These are phyloP conservation scores for Petrea volubilis DNA, from an alignment of 257 asterid species.

Conservation along the genomic window DNA sequence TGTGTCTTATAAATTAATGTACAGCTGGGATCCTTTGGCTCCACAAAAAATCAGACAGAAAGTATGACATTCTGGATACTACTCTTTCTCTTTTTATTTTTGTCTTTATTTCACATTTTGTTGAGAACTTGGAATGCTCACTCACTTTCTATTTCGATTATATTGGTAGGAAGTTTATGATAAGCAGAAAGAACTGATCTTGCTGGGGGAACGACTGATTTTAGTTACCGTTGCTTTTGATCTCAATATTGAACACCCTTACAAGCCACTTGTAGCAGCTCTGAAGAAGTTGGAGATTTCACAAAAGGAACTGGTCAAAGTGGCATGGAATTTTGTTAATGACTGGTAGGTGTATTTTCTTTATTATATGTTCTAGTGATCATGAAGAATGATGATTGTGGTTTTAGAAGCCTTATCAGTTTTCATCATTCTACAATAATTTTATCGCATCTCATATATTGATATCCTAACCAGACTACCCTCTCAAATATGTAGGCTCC, in stretches of 20 bases:
- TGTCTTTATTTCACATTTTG: background rate
- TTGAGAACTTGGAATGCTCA: slow-evolving; percentile 11
- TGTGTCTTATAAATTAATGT: slow-evolving; percentile 46
- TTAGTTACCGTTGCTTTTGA: slow-evolving; percentile 61
- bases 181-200: slow-evolving; percentile 46
- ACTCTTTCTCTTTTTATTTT: background rate
- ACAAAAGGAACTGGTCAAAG: slow-evolving; percentile 47
- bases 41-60: slow-evolving; percentile 48
- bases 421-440: background rate
- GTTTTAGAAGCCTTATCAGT: background rate
- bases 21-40: slow-evolving; percentile 63
- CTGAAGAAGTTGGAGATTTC: slow-evolving; percentile 47
- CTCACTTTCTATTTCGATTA: slow-evolving; percentile 14
- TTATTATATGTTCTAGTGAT: background rate
- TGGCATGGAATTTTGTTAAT: slow-evolving; percentile 70
- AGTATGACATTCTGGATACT: slow-evolving; percentile 33
- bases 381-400: background rate
- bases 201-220: slow-evolving; percentile 52
- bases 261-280: slow-evolving; percentile 60
- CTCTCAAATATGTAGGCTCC: slow-evolving; percentile 42
- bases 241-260: slow-evolving; percentile 61
- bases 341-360: slow-evolving; percentile 45
- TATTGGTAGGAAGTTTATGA: slow-evolving; percentile 48
- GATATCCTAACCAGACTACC: background rate
- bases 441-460: background rate